These are phyloP conservation scores for Rhizoclosmatium sp. DNA, from an alignment of 192 early-diverging fungal genomes.

Conservation along the genomic window DNA sequence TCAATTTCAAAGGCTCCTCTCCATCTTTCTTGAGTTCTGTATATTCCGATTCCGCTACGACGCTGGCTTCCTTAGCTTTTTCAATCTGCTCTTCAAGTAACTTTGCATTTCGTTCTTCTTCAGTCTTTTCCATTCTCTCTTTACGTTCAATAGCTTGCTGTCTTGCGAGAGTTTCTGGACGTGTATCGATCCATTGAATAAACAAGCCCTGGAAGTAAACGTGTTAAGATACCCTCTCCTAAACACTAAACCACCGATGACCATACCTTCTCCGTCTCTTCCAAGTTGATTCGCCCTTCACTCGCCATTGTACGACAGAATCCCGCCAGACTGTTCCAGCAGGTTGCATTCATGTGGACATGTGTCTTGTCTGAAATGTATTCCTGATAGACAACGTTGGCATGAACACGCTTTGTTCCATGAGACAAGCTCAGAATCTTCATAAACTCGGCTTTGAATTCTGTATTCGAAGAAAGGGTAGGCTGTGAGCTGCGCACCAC, in stretches of 20 bases:
- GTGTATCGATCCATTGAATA: conserved; percentile 90
- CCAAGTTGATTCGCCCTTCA: conserved; percentile 83
- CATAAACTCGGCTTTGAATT: conserved; percentile 87
- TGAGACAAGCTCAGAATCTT: conserved; percentile 55
- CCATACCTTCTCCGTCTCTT: conserved; percentile 90
- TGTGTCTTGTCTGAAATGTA: conserved; percentile 91
- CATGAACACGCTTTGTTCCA: conserved; percentile 70
- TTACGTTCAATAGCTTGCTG: conserved; percentile 81
- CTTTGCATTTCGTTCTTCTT: conserved; percentile 84
- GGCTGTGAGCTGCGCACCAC: background rate
- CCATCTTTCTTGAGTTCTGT: conserved; percentile 74
- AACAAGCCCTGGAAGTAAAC: conserved; percentile 47
- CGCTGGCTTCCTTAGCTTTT: conserved; percentile 65
- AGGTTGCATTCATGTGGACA: conserved; percentile 95
- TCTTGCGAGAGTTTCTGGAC: conserved; percentile 84
- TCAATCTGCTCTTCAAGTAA: conserved; percentile 86
- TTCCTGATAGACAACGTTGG: conserved; percentile 98
- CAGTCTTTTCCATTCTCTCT: conserved; percentile 81
- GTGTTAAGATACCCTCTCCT: background rate
- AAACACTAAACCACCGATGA: background rate
- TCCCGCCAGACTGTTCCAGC: conserved; percentile 89
- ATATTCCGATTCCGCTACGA: conserved; percentile 24
- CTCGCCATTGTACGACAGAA: conserved; percentile 85
- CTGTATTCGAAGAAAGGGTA: conserved; percentile 32
- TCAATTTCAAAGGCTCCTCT: conserved; percentile 78